These are phyloP conservation scores for Maudiozyma humilis DNA, from an alignment of 1,139 yeast species.

Conservation along the genomic window DNA sequence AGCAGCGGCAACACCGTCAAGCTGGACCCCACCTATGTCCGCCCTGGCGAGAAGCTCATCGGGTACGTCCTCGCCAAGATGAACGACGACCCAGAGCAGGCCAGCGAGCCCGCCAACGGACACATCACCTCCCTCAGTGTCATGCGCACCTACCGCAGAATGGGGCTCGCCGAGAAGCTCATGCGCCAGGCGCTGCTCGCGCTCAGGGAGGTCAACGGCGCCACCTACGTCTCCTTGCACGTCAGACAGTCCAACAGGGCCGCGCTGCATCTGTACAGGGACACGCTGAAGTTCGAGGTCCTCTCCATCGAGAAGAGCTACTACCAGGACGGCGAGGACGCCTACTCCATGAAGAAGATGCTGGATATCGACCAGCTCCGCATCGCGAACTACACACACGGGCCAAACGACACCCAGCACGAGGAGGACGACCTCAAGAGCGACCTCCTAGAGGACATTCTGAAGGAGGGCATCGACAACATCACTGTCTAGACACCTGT, in stretches of 20 bases:
- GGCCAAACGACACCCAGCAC: conserved; percentile 17
- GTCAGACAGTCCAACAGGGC: conserved; percentile 92
- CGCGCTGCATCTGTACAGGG: conserved; percentile 84
- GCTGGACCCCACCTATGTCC: conserved; percentile 49
- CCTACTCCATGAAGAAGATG: conserved; percentile 84
- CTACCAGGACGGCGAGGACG: conserved; percentile 97
- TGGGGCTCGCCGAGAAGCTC: conserved; percentile 90
- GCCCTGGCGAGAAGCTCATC: conserved; percentile 67
- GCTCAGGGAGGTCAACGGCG: conserved; percentile 73
- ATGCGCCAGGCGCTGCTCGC: conserved; percentile 82
- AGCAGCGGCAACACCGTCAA: conserved; percentile 23
- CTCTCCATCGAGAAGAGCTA: conserved; percentile 75
- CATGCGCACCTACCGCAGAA: conserved; percentile 88
- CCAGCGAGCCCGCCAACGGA: conserved; percentile 71
- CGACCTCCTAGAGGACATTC: conserved; percentile 35
- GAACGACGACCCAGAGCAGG: conserved; percentile 79
- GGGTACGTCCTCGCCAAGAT: conserved; percentile 93
- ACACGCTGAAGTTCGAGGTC: conserved; percentile 75
- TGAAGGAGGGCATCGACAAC: conserved; percentile 21
- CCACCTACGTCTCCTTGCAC: conserved; percentile 80
- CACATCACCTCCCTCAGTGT: conserved; percentile 92
- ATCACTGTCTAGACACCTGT: conserved; percentile 16
- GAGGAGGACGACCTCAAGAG: conserved; percentile 44
- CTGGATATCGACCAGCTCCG: conserved; percentile 50
- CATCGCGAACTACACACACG: conserved; percentile 46